Base-by-base conservation (phyloP, 306 rosid species). In the Cucurbita maxima region DNA sequence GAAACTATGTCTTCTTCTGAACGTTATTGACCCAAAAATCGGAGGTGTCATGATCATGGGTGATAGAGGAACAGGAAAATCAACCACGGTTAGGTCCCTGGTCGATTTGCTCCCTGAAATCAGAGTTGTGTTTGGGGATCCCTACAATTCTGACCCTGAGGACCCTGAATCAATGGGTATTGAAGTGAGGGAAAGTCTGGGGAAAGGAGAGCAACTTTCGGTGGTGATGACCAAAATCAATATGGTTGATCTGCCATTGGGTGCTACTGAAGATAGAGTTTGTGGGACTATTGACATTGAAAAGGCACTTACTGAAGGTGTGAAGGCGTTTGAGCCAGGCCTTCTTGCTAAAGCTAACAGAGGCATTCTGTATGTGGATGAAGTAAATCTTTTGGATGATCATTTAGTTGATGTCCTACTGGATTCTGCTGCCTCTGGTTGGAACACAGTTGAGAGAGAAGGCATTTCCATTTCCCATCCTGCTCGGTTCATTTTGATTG, bases 21-120 rank as follows among this genome's bases (percentile, higher is more conserved):
- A 93, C 69, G 98, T 93, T 72, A 93, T 93, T 73, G 96, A 93
- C 80, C 97, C 97, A 4, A 93, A 86, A 89, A 93, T 90, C 10
- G 96, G 98, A 78, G 98, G 98, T 58, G 97, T 93, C 58, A 93
- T 93, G 98, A 93, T 90, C 80, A 93, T 90, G 98, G 98, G 98
- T 51, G 96, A 90, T 76, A 83, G 98, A 73, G 98, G 98, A 83
- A 90, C 98, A 0, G 96, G 98, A 25, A 93, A 93, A 62, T 93
- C 98, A 36, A 90, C 97, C 25, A 79, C 97, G 7, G 96, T 93
- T 44, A 76, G 98, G 82, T 93, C 98, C 20, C 70, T 93, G 81
- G 85, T 88, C 54, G 98, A 93, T 86, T 85, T 93, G 83, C 98
- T 90, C 79, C 98, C 97, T 1, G 96, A 90, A 77, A 90, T 93